Conservation (phyloP, 1,284 basidiomycete genomes). For the Tilletia setariae region DNA sequence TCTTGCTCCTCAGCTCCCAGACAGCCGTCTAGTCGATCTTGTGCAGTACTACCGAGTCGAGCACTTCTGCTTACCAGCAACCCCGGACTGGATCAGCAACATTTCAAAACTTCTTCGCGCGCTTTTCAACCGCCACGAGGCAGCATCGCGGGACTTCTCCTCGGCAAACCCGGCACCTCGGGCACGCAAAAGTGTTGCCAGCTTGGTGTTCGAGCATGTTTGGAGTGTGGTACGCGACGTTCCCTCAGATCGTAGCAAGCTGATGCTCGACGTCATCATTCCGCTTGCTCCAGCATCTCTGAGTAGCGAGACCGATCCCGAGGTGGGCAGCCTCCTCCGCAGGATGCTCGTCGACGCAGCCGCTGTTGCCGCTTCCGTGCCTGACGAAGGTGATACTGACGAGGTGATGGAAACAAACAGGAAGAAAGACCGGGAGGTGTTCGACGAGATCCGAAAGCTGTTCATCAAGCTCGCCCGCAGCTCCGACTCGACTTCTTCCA, state of each 20-base stretch:
- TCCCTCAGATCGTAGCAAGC: conserved; percentile 34
- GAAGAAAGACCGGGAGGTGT: conserved; percentile 11
- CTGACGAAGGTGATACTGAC: conserved; percentile 4
- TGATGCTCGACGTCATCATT: conserved; percentile 43
- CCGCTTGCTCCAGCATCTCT: conserved; percentile 41
- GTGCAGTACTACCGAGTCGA: conserved; percentile 41
- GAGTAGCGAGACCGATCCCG: conserved; percentile 31
- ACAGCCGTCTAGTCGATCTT: conserved; percentile 38
- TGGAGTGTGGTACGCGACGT: conserved; percentile 48
- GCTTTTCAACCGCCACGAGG: conserved; percentile 40
- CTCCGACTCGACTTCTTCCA: conserved; percentile 2
- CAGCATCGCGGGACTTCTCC: not conserved
- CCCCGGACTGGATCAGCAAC: conserved; percentile 46
- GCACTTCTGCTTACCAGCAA: conserved; percentile 48
- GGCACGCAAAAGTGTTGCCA: conserved; percentile 36
- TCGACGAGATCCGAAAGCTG: conserved; percentile 17
- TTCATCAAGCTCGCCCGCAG: conserved; percentile 16
- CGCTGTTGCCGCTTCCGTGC: conserved; percentile 17
- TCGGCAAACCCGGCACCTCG: conserved; percentile 16
- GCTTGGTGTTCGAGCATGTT: conserved; percentile 45
- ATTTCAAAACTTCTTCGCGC: conserved; percentile 42
- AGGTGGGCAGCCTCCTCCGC: conserved; percentile 34
- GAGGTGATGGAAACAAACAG: not conserved
- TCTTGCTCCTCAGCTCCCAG: conserved; percentile 46
- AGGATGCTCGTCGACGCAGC: conserved; percentile 47